Percentiles rank a stretch among this genome's conserved stretches.
Conservation (phyloP, 495 filamentous ascomycete species). For the Aspergillus asperescens region DNA sequence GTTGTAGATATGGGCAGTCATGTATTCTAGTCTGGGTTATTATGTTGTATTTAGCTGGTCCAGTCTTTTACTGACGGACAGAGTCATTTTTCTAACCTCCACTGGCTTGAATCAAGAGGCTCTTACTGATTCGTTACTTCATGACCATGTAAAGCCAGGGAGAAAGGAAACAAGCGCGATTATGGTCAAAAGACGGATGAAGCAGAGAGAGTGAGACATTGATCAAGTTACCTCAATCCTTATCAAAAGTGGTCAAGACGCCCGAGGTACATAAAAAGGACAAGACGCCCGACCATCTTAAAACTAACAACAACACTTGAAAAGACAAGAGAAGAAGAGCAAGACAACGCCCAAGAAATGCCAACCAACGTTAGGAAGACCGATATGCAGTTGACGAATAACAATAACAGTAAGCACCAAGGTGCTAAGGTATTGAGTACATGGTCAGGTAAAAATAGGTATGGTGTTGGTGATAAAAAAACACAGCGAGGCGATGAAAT, state of each 20-base stretch:
- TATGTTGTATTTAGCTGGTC: neutral
- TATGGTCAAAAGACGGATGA: neutral
- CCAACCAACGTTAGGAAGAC: neutral
- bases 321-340: neutral
- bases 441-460: neutral
- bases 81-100: neutral
- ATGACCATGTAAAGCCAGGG: neutral
- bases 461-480: neutral
- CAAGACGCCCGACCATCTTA: neutral
- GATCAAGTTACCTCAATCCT: neutral
- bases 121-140: no score
- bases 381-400: neutral
- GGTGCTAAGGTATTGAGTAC: neutral
- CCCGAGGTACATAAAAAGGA: neutral
- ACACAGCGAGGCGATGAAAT: no score
- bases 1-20: neutral
- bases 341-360: slow-evolving; percentile 2
- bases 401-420: neutral
- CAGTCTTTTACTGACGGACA: neutral
- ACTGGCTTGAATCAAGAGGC: neutral
- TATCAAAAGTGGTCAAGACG: neutral
- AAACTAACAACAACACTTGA: neutral
- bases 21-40: neutral
- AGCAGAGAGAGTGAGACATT: neutral
- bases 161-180: neutral